These are phyloP conservation scores for Tolypocladium amazonense DNA, from an alignment of 2,329 filamentous ascomycete genomes.

Conservation along the genomic window DNA sequence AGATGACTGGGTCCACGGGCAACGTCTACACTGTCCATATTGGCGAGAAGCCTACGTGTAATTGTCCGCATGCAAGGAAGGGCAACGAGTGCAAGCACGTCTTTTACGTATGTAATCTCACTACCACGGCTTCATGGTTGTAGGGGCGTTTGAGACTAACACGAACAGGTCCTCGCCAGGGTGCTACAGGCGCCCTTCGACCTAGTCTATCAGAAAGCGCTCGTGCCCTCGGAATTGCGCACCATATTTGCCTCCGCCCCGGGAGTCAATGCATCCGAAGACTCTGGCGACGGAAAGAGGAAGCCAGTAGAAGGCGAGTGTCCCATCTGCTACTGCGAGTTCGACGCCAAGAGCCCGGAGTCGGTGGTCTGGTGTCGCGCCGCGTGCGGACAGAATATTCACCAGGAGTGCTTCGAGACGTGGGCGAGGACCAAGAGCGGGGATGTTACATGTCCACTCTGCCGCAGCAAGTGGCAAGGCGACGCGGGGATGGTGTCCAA, in stretches of 20 bases:
- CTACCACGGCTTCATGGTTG: background rate
- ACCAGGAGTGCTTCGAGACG: slow-evolving; percentile 41
- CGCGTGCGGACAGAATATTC: slow-evolving; percentile 44
- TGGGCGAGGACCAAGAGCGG: slow-evolving; percentile 37
- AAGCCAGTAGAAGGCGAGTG: slow-evolving; percentile 43
- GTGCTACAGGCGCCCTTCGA: slow-evolving; percentile 47
- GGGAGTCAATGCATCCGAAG: slow-evolving; percentile 28
- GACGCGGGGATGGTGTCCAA: slow-evolving; percentile 29
- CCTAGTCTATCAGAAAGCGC: slow-evolving; percentile 50
- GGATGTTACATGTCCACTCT: slow-evolving; percentile 49
- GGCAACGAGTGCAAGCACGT: slow-evolving; percentile 57
- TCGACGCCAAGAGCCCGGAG: slow-evolving; percentile 24
- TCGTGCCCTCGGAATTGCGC: slow-evolving; percentile 46
- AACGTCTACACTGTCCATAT: slow-evolving; percentile 53
- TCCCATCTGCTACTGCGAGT: slow-evolving; percentile 44
- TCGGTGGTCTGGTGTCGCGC: slow-evolving; percentile 39
- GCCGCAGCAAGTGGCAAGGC: slow-evolving; percentile 45
- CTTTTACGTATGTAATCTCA: slow-evolving; percentile 34
- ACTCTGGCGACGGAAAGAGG: slow-evolving; percentile 22
- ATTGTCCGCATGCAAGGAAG: slow-evolving; percentile 41
- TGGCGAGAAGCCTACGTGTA: slow-evolving; percentile 37
- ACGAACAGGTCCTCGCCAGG: slow-evolving; percentile 38
- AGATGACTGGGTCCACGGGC: slow-evolving; percentile 53
- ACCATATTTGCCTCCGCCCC: slow-evolving; percentile 47
- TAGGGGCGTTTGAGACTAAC: background rate